Evolutionary conservation across 331 rosid species (phyloP).

Genomic region (Pyracantha coccinea): DNA sequence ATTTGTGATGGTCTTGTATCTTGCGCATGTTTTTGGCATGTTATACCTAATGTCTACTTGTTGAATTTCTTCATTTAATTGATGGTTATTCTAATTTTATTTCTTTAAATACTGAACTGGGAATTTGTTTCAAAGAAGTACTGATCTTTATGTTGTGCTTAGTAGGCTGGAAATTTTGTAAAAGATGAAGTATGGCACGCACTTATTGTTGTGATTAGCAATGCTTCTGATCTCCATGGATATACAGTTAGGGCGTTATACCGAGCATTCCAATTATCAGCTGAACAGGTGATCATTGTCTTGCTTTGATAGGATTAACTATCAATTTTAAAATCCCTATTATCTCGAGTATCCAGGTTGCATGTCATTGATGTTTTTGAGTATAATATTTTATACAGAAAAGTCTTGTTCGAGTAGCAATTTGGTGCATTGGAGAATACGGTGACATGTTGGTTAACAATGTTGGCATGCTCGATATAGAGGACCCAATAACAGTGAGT

Average conservation of each 20-base stretch:
- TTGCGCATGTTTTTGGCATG: not conserved
- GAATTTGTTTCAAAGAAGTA: constrained; percentile 18
- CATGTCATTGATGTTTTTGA: not conserved
- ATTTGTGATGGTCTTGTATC: not conserved
- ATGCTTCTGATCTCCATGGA: constrained; percentile 96
- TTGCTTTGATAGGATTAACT: constrained; percentile 12
- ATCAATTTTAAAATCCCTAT: constrained; percentile 7
- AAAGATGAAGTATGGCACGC: constrained; percentile 98
- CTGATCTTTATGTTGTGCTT: constrained; percentile 62
- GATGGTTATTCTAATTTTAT: not conserved
- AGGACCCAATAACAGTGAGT: constrained; percentile 88
- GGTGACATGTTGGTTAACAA: constrained; percentile 86
- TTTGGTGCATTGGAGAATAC: constrained; percentile 98
- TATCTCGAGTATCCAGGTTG: constrained; percentile 1
- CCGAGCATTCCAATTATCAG: constrained; percentile 72
- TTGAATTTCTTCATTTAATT: not conserved
- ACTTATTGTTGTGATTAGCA: constrained; percentile 80
- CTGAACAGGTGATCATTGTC: constrained; percentile 63
- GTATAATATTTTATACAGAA: constrained; percentile 48
- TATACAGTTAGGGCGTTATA: constrained; percentile 83
- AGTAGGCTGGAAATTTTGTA: constrained; percentile 99
- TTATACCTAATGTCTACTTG: not conserved
- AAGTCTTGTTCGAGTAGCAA: constrained; percentile 92
- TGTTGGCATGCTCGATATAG: constrained; percentile 76
- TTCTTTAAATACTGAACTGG: not conserved